A percentile compares a stretch with the other conserved stretches of the same genome.
These are phyloP conservation scores for Orbilia ellipsospora DNA, from an alignment of 2,329 filamentous ascomycete genomes.

Conservation along the genomic window DNA sequence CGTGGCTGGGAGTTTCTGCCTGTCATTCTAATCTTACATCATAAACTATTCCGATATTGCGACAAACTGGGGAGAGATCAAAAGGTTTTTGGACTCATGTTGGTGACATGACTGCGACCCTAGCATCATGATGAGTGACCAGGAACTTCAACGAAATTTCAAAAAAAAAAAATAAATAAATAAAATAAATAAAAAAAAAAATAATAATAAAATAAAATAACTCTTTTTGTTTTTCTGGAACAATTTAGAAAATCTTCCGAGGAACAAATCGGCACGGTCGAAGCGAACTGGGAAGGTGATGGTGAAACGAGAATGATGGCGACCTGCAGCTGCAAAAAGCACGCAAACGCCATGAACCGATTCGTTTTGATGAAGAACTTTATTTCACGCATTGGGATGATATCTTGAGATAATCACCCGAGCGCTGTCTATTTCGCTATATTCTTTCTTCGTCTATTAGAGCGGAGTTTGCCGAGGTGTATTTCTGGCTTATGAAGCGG, in stretches of 20 bases:
- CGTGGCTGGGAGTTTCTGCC: constrained; percentile 12
- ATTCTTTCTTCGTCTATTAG: neutral
- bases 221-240: constrained; percentile 5
- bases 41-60: constrained; percentile 30
- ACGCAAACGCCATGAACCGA: constrained; percentile 2
- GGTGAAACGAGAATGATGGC: constrained; percentile 31
- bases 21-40: constrained; percentile 23
- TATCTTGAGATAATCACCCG: constrained; percentile 26
- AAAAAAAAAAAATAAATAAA: too few species aligned
- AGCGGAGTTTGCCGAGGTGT: neutral
- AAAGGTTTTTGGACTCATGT: too few species aligned
- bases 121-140: neutral
- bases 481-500: neutral
- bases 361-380: constrained; percentile 13
- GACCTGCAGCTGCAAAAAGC: constrained; percentile 19
- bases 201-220: too few species aligned
- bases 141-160: neutral
- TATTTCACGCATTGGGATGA: constrained; percentile 23
- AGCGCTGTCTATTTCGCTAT: neutral
- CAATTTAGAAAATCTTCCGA: constrained; percentile 12
- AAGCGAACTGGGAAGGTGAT: constrained; percentile 42
- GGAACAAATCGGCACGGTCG: constrained; percentile 14
- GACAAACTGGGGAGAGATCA: constrained; percentile 10
- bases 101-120: too few species aligned
- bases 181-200: too few species aligned